Percentiles rank a stretch among this genome's conserved stretches.
Evolutionary conservation across 1,284 basidiomycete genomes (phyloP).

Genomic region (Dichomitus squalens): DNA sequence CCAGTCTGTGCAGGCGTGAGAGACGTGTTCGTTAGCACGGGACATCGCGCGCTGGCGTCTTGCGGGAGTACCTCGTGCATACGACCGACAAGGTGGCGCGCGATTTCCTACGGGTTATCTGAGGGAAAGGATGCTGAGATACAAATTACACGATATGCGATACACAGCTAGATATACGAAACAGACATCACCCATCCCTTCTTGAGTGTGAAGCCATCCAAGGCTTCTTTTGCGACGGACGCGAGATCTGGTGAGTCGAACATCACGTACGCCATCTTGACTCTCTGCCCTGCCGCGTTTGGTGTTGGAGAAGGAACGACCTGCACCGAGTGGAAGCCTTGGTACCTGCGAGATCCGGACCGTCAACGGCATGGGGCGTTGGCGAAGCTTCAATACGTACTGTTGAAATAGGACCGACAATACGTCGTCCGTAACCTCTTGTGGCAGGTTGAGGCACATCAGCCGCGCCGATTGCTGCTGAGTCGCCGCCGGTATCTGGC

Average conservation of each 20-base stretch:
- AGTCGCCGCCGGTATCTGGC: slow-evolving; percentile 49
- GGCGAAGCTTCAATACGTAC: slow-evolving; percentile 46
- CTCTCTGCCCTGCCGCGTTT: slow-evolving; percentile 57
- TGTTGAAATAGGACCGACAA: slow-evolving; percentile 86
- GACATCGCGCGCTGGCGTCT: background rate
- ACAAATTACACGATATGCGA: slow-evolving; percentile 19
- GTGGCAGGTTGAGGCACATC: slow-evolving; percentile 77
- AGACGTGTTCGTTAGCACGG: background rate
- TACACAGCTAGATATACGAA: slow-evolving; percentile 57
- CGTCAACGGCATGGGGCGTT: background rate
- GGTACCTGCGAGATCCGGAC: slow-evolving; percentile 53
- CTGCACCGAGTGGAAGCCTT: slow-evolving; percentile 73
- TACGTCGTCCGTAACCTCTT: slow-evolving; percentile 80
- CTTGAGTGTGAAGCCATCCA: slow-evolving; percentile 81
- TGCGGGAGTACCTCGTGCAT: background rate
- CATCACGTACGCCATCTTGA: slow-evolving; percentile 75
- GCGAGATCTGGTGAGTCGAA: slow-evolving; percentile 77
- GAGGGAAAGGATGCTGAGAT: slow-evolving; percentile 17
- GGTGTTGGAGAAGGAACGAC: slow-evolving; percentile 69
- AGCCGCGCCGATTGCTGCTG: slow-evolving; percentile 67
- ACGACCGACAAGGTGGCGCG: background rate
- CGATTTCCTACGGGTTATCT: slow-evolving; percentile 1
- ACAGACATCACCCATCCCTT: slow-evolving; percentile 83
- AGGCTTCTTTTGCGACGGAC: slow-evolving; percentile 73
- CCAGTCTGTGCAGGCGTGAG: background rate